Evolutionary conservation across 306 rosid genomes (phyloP).

Genomic region (Ziziphus jujuba): DNA sequence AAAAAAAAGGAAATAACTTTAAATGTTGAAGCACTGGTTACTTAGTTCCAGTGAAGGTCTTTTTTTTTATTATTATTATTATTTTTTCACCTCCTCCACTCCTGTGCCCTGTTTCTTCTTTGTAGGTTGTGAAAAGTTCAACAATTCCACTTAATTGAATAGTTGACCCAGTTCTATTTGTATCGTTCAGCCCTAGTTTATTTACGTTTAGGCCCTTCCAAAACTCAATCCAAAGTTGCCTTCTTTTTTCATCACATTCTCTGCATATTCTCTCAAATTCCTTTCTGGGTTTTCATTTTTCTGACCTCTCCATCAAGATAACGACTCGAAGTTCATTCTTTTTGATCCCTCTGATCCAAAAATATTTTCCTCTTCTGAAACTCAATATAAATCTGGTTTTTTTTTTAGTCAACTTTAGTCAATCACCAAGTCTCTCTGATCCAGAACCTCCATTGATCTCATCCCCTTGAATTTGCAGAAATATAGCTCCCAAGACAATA

Average conservation of each 20-base stretch:
- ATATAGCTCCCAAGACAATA: background rate
- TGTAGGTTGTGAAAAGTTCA: slow-evolving; percentile 8
- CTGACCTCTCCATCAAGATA: background rate
- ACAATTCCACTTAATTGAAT: slow-evolving; percentile 11
- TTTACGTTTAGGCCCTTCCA: slow-evolving; percentile 10
- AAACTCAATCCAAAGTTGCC: slow-evolving; percentile 18
- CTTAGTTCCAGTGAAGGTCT: background rate
- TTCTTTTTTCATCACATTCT: background rate
- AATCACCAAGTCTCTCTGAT: slow-evolving; percentile 25
- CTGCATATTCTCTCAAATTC: slow-evolving; percentile 10
- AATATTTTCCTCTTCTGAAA: slow-evolving; percentile 1
- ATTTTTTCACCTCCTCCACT: background rate
- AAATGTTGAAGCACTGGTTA: background rate
- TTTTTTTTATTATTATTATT: no score
- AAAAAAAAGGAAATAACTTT: no score
- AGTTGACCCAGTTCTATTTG: slow-evolving; percentile 39
- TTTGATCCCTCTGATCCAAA: slow-evolving; percentile 24
- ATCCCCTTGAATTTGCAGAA: background rate
- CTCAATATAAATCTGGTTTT: slow-evolving; percentile 18
- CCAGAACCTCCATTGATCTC: slow-evolving; percentile 14
- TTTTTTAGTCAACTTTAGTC: background rate
- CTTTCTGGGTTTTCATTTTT: slow-evolving; percentile 22
- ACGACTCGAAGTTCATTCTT: background rate
- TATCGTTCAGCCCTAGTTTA: slow-evolving; percentile 10
- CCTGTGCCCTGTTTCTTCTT: no score